A percentile compares a stretch with the other conserved stretches of the same genome.
phyloP scores from a whole-genome alignment of 306 rosid species.

The Glycine soja region DNA sequence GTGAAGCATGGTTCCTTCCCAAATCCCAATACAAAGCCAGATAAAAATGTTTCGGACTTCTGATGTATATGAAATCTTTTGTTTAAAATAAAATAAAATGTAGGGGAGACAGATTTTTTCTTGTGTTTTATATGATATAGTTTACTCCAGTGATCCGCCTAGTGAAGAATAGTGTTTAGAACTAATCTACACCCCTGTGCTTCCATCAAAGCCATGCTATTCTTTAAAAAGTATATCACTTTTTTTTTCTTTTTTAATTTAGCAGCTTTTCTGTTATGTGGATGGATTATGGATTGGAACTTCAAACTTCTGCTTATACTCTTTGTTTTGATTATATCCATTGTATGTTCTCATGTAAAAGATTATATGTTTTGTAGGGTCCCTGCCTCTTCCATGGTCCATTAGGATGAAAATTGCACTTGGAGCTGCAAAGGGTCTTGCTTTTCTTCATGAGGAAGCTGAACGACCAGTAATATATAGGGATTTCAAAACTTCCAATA shows the following conservation, averaged over 20 bases:
- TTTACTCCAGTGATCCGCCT: background rate
- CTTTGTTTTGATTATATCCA: conserved; percentile 28
- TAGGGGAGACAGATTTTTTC: background rate
- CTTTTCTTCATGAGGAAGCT: conserved; percentile 93
- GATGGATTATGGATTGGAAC: conserved; percentile 15
- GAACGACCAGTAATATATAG: conserved; percentile 87
- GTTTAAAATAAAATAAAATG: background rate
- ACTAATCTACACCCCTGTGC: background rate
- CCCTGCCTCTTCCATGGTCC: conserved; percentile 93
- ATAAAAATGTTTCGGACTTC: background rate
- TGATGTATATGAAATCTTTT: background rate
- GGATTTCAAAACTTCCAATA: conserved; percentile 91
- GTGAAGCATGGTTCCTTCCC: conserved; percentile 6
- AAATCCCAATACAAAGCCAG: conserved; percentile 48
- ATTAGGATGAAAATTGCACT: conserved; percentile 90
- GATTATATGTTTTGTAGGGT: conserved; percentile 58
- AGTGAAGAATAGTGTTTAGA: conserved; percentile 26
- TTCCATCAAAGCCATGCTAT: background rate
- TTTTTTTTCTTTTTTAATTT: background rate
- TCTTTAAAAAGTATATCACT: background rate
- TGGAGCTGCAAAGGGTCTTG: conserved; percentile 93
- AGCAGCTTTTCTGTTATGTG: conserved; percentile 1
- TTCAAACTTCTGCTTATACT: conserved; percentile 26
- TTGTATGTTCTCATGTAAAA: conserved; percentile 30
- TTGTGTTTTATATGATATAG: conserved; percentile 3